A percentile compares a stretch with the other conserved stretches of the same genome.
phyloP scores from a whole-genome alignment of 495 filamentous ascomycete genomes.

The Penicillium macrosclerotiorum region DNA sequence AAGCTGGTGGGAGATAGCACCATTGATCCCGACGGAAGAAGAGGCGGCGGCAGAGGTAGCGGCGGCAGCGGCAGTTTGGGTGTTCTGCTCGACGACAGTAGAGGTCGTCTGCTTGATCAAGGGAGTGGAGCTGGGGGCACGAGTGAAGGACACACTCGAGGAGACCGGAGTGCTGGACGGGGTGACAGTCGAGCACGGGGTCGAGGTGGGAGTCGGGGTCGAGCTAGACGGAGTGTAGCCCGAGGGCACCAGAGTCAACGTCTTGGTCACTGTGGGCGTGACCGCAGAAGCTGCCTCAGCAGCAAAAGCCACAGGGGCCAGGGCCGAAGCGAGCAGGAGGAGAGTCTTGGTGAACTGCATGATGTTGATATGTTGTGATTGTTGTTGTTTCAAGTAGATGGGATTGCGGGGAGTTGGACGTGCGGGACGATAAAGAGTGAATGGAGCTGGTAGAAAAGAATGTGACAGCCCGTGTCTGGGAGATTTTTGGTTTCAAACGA shows the following conservation, averaged over 20 bases:
- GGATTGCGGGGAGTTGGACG: background rate
- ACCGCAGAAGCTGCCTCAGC: constrained; percentile 23
- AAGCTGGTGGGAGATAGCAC: constrained; percentile 30
- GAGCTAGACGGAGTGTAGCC: constrained; percentile 27
- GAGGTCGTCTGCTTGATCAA: constrained; percentile 18
- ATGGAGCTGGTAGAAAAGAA: constrained; percentile 39
- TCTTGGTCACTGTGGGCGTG: constrained; percentile 21
- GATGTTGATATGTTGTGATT: constrained; percentile 7
- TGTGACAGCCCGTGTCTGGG: constrained; percentile 35
- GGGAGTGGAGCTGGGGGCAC: constrained; percentile 16
- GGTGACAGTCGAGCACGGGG: constrained; percentile 21
- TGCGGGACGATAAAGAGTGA: constrained; percentile 29
- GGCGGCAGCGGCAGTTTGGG: constrained; percentile 10
- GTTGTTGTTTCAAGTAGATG: too few relatives aligned
- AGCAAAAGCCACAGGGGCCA: constrained; percentile 34
- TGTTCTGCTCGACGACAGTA: background rate
- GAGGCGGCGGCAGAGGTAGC: constrained; percentile 27
- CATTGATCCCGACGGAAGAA: constrained; percentile 22
- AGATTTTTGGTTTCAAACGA: constrained; percentile 17
- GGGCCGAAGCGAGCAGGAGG: constrained; percentile 28
- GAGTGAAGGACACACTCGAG: constrained; percentile 15
- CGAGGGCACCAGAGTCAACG: constrained; percentile 34
- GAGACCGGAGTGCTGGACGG: constrained; percentile 21
- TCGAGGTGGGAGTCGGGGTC: constrained; percentile 20
- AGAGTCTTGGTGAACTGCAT: constrained; percentile 42